Percentiles rank a stretch among this genome's conserved stretches.
Evolutionary conservation across 2,329 filamentous ascomycete species (phyloP).

Genomic region (Hirsutella minnesotensis): DNA sequence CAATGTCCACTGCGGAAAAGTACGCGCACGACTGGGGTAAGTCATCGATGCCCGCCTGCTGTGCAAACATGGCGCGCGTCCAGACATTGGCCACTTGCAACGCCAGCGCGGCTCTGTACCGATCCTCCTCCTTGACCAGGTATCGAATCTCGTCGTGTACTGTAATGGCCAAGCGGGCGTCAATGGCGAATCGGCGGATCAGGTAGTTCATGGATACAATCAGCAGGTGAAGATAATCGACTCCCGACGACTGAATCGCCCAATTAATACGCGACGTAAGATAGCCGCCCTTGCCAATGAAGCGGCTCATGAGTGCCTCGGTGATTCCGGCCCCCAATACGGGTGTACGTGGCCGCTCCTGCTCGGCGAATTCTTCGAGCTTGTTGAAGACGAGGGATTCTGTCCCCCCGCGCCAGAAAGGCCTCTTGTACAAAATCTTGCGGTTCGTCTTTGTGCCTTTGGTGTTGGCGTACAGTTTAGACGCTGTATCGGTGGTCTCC

Average conservation of each 20-base stretch:
- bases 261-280: constrained; percentile 97
- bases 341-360: constrained; percentile 80
- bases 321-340: constrained; percentile 93
- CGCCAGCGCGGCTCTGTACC: constrained; percentile 83
- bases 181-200: constrained; percentile 69
- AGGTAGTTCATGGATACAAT: constrained; percentile 94
- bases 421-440: constrained; percentile 56
- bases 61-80: constrained; percentile 94
- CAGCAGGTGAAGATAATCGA: constrained; percentile 91
- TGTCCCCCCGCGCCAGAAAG: constrained; percentile 93
- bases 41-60: constrained; percentile 93
- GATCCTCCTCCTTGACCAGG: constrained; percentile 72
- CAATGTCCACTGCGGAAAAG: constrained; percentile 91
- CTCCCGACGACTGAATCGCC: constrained; percentile 95
- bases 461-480: constrained; percentile 74
- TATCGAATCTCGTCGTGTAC: constrained; percentile 98
- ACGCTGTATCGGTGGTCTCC: constrained; percentile 64
- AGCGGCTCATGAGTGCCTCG: constrained; percentile 81
- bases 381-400: constrained; percentile 98
- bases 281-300: constrained; percentile 80
- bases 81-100: constrained; percentile 89
- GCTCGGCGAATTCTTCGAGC: constrained; percentile 93
- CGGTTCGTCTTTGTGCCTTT: constrained; percentile 80
- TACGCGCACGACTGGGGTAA: constrained; percentile 89
- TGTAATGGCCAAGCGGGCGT: constrained; percentile 79